These are phyloP conservation scores for Echites panduratus DNA, from an alignment of 257 asterid species.

Conservation along the genomic window DNA sequence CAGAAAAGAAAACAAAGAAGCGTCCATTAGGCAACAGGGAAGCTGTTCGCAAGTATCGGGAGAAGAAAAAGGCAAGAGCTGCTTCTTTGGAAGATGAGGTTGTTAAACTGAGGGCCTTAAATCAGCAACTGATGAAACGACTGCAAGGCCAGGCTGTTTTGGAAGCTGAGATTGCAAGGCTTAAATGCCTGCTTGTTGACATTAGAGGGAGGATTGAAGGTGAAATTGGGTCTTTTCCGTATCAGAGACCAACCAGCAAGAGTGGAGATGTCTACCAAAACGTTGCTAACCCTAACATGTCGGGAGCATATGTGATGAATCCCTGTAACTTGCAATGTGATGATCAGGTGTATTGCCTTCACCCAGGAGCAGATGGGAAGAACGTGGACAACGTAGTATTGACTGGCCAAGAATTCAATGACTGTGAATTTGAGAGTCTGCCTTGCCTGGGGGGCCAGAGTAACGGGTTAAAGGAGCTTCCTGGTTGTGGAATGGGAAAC, in stretches of 20 bases:
- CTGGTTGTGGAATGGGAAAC: constrained; percentile 41
- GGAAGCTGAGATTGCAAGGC: constrained; percentile 92
- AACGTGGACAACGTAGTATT: constrained; percentile 26
- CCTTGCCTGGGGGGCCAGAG: constrained; percentile 52
- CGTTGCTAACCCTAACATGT: constrained; percentile 38
- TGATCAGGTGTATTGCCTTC: constrained; percentile 81
- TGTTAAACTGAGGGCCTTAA: constrained; percentile 60
- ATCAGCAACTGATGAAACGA: constrained; percentile 86
- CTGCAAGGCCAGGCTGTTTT: constrained; percentile 75
- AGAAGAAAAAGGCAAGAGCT: constrained; percentile 85
- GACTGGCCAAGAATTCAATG: constrained; percentile 42
- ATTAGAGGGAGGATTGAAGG: constrained; percentile 96
- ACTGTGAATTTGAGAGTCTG: constrained; percentile 56
- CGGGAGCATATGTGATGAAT: constrained; percentile 62
- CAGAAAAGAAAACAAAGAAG: constrained; percentile 58
- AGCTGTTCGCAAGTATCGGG: constrained; percentile 97
- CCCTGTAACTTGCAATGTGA: constrained; percentile 68
- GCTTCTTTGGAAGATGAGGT: constrained; percentile 94
- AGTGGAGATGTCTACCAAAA: constrained; percentile 39
- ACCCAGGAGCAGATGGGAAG: constrained; percentile 55
- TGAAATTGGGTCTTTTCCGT: constrained; percentile 92
- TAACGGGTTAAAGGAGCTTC: constrained; percentile 35
- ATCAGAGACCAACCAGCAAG: constrained; percentile 70
- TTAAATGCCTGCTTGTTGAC: constrained; percentile 93
- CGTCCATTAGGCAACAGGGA: constrained; percentile 85